Base-by-base conservation (phyloP, 257 asterid genomes). In the Avicennia marina region DNA sequence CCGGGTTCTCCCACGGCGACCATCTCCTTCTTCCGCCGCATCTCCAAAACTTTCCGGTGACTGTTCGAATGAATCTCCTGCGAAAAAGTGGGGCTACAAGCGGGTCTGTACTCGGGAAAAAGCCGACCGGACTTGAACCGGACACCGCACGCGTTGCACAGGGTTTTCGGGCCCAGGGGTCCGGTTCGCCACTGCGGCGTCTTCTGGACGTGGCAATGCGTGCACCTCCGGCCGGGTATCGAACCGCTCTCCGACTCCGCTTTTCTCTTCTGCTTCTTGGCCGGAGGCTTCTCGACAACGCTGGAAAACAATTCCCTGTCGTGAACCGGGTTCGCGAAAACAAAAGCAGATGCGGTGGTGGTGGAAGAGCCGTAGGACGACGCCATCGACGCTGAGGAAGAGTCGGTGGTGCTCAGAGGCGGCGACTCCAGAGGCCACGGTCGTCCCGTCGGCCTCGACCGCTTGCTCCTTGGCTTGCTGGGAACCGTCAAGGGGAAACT, bases 141-240 rank as follows among this genome's bases (percentile, higher is more conserved):
- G 67, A 87, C 95, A 0, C 95, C 95, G 50, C 95, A 84, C 11
- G 95, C 95, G 46, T 87, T 87, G 64, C 95, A 87, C 56, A 87
- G 24, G 0, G 95, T 81, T 54, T 87, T 87, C 2, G 95, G 90
- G 7, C 95, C 95, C 15, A 78, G 13, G 21, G 95, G 95, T 13
- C 95, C 95, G 68, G 90, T 71, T 63, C 95, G 74, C 95, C 95
- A 87, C 73, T 87, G 95, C 2, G 95, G 95, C 11, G 95, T 87
- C 64, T 81, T 84, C 31, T 81, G 86, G 11, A 87, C 95, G 63
- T 75, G 82, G 9, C 95, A 87, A 45, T 87, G 95, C 19, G 70
- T 87, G 16, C 95, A 87, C 58, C 86, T 60, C 1, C 94, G 90
- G 41, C 79, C 84, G 9, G 83, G 33, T 0, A 67, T 62, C 8